A percentile compares a stretch with the other conserved stretches of the same genome.
phyloP scores from a whole-genome alignment of 208 protist genomes.

The Angomonas ambiguus region DNA sequence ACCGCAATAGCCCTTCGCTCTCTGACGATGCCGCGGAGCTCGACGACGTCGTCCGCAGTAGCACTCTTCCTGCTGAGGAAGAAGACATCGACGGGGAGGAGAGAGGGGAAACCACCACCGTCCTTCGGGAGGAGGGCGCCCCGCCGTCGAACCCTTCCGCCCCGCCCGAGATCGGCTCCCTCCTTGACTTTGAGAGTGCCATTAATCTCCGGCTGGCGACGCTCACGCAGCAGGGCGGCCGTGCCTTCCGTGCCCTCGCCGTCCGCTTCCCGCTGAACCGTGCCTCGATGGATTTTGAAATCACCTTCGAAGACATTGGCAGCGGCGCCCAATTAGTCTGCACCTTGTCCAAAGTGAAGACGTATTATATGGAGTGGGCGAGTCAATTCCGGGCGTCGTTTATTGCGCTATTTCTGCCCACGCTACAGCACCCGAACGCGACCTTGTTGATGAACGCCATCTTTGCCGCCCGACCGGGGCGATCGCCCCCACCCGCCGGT shows the following conservation, averaged over 20 bases:
- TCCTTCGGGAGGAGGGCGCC: neutral
- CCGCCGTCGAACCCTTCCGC: neutral
- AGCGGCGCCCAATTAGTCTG: conserved; percentile 62
- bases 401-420: conserved; percentile 79
- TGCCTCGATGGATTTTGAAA: conserved; percentile 52
- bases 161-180: conserved; percentile 29
- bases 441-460: conserved; percentile 72
- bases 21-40: neutral
- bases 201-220: conserved; percentile 86
- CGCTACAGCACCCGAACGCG: conserved; percentile 65
- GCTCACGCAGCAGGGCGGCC: conserved; percentile 72
- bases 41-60: neutral
- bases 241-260: conserved; percentile 78
- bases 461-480: conserved; percentile 23
- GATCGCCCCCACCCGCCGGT: conserved; percentile 26
- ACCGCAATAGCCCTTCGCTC: neutral
- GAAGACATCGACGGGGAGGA: conserved; percentile 53
- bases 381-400: conserved; percentile 70
- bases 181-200: conserved; percentile 73
- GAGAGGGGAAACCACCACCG: conserved; percentile 18
- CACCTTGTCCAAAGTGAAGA: conserved; percentile 55
- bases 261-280: conserved; percentile 58
- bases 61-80: neutral
- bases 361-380: conserved; percentile 71
- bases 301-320: conserved; percentile 84